Conservation (phyloP, 2,329 filamentous ascomycete genomes). For the Ambrosiella cleistominuta region DNA sequence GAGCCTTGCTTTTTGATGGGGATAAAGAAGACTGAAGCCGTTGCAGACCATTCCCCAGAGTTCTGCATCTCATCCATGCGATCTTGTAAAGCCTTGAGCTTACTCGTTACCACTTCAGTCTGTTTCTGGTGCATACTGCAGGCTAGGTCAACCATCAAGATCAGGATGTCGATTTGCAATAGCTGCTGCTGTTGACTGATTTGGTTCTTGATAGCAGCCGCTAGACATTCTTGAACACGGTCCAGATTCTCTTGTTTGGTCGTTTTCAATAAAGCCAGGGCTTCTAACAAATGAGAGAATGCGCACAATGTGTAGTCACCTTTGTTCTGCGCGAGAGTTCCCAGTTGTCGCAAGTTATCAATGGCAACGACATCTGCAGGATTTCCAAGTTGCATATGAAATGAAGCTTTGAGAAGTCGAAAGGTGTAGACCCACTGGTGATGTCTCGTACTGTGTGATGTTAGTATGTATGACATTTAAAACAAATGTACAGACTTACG, state of each 20-base stretch:
- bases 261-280: slow-evolving; percentile 48
- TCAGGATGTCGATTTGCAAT: slow-evolving; percentile 47
- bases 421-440: slow-evolving; percentile 62
- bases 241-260: slow-evolving; percentile 49
- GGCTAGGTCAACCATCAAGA: slow-evolving; percentile 50
- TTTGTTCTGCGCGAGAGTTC: slow-evolving; percentile 37
- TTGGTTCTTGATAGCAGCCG: slow-evolving; percentile 56
- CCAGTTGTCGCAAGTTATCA: slow-evolving; percentile 50
- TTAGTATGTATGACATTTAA: slow-evolving; percentile 10
- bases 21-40: slow-evolving; percentile 32
- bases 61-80: slow-evolving; percentile 39
- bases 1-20: slow-evolving; percentile 31
- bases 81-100: slow-evolving; percentile 43
- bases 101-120: slow-evolving; percentile 37
- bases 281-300: slow-evolving; percentile 49
- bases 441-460: slow-evolving; percentile 38
- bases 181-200: slow-evolving; percentile 44
- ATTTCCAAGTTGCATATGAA: slow-evolving; percentile 44
- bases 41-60: slow-evolving; percentile 27
- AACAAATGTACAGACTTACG: slow-evolving; percentile 26
- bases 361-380: slow-evolving; percentile 45
- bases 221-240: slow-evolving; percentile 54
- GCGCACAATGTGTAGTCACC: slow-evolving; percentile 48
- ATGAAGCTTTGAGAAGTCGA: slow-evolving; percentile 52
- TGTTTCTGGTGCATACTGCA: slow-evolving; percentile 49